Evolutionary conservation across 2,329 filamentous ascomycete genomes (phyloP), one percentile per base, ranked within the genome.

Genomic region (Madurella mycetomatis): DNA sequence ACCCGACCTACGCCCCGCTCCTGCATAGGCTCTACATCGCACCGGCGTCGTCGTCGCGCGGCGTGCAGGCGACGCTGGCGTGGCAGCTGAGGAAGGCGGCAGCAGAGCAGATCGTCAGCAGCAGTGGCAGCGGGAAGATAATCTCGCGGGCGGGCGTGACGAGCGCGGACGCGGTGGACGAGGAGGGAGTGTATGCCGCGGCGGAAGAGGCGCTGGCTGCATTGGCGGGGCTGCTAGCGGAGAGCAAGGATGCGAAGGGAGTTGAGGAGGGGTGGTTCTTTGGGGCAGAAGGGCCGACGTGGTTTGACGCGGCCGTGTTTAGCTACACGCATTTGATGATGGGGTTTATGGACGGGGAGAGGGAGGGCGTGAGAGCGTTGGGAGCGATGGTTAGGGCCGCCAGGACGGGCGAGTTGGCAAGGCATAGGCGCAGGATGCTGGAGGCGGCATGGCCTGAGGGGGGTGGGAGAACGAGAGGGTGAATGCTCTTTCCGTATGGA

Each of bases 301-400:
- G 92, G 19, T 92, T 97, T 63, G 94, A 99, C 71, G 92, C 92
- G 7, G 84, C 83, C 51, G 82, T 97, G 2, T 97, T 96, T 72
- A 85, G 90, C 3, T 99, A 96, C 70, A 92, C 89, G 0, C 84
- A 95, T 69, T 74, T 95, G 48, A 75, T 97, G 49, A 72, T 95
- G 49, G 44, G 53, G 51, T 60, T 43, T 30, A 55, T 58, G 53
- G 53, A 19, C 16, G 48, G 83, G 88, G 56, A 9, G 34, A 55
- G 5, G 12, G 30, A n/a, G 11, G 18, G 8, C 39, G 11, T 13
- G 12, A 37, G 13, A 17, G 37, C 40, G 25, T n/a, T 65, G 41
- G 60, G 59, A 13, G 19, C 12, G 5, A 47, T 63, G 45, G 61
- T 63, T 11, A 45, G 32, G 47, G 12, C 11, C 2, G 61, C 61